Evolutionary conservation across 2,329 filamentous ascomycete genomes (phyloP), one percentile per base, ranked within the genome.

Genomic region (Chalaropsis ovoidea): DNA sequence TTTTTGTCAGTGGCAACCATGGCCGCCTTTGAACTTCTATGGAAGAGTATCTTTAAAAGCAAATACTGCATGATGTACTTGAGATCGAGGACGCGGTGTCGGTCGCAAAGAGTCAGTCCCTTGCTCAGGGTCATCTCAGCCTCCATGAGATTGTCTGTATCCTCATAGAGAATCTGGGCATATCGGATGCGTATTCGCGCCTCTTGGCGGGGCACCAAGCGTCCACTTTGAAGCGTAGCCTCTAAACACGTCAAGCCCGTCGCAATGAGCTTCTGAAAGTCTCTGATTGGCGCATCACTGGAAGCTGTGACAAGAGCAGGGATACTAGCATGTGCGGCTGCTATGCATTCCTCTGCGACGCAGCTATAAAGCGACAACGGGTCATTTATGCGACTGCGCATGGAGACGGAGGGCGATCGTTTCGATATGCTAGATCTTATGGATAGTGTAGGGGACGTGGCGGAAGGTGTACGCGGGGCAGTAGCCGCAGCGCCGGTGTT

Each of bases 31-130:
- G 82, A 83, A 69, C 84, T 90, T 52, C 84, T 82, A 70, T 87
- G 85, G 69, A 86, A 89, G 66, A 89, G 77, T 1, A 88, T 81
- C 69, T 88, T 86, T 61, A 86, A 80, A 67, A 88, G 82, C 17
- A 90, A 77, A 72, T 90, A 89, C 69, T 89, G 83, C 81, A 90
- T 89, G 68, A 84, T 84, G 74, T 90, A 90, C 72, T 89, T 90
- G 47, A 91, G 74, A 70, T 92, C 88, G 31, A 74, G 71, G 67
- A 77, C 68, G 8, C 76, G 75, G 65, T 78, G 74, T 73, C 77
- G 84, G 68, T 87, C 85, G 70, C 86, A 89, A 1, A 88, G 76
- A 1, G 83, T 81, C 65, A 89, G 85, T 6, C 87, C 87, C 74
- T 89, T 89, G 49, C 82, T 86, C 66, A 93, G 74, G 2, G 85